phyloP scores from a whole-genome alignment of 176 grass and related monocot genomes.

The Dactylis glomerata region DNA sequence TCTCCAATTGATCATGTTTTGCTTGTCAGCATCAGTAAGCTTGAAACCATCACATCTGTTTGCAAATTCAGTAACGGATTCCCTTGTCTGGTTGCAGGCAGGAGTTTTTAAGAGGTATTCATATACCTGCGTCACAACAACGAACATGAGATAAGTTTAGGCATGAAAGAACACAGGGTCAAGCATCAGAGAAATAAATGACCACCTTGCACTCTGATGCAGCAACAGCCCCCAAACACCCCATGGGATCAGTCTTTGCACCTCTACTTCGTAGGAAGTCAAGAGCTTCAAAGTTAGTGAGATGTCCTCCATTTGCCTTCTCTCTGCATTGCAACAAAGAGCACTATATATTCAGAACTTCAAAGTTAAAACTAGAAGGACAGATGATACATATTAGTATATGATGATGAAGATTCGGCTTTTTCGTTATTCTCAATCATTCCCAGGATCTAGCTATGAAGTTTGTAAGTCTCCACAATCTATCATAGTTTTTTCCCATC shows the following conservation, averaged over 20 bases:
- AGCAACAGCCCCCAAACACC: constrained; percentile 71
- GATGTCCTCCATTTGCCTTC: constrained; percentile 52
- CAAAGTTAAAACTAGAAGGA: background rate
- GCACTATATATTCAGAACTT: background rate
- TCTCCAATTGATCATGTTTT: constrained; percentile 72
- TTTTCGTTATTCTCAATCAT: background rate
- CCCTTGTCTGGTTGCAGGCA: constrained; percentile 66
- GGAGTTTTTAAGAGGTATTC: constrained; percentile 61
- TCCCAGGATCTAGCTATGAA: background rate
- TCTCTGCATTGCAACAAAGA: constrained; percentile 34
- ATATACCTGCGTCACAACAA: constrained; percentile 48
- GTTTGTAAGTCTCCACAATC: background rate
- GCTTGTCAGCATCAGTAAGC: constrained; percentile 63
- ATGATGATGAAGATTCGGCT: background rate
- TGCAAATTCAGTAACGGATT: constrained; percentile 57
- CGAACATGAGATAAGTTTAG: background rate
- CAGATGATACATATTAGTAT: too few species aligned
- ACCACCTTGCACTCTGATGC: constrained; percentile 82
- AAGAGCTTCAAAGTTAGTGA: constrained; percentile 89
- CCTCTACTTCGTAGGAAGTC: constrained; percentile 73
- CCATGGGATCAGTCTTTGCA: constrained; percentile 75
- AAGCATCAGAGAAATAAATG: constrained; percentile 10
- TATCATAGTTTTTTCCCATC: too few species aligned
- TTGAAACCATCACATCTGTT: constrained; percentile 63
- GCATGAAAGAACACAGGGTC: background rate